Conservation (phyloP, 495 filamentous ascomycete species). For the Extremus antarcticus region DNA sequence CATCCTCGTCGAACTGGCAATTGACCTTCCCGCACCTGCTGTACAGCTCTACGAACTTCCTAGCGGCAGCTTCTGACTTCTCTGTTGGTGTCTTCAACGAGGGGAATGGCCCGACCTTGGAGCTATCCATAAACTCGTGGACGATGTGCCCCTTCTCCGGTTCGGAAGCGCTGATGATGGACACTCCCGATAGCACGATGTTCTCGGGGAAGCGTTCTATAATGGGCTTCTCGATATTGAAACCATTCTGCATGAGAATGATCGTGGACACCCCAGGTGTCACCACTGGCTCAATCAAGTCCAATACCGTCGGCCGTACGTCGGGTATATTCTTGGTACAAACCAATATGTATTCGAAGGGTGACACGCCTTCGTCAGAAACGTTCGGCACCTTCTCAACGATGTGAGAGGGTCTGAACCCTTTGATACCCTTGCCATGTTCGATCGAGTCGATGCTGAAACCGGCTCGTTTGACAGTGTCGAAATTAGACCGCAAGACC, state of each 20-base stretch:
- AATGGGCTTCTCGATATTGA: conserved; percentile 51
- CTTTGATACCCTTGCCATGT: conserved; percentile 22
- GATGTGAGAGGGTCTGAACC: conserved; percentile 19
- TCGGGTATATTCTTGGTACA: conserved; percentile 48
- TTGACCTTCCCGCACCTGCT: conserved; percentile 23
- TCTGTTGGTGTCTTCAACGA: conserved; percentile 13
- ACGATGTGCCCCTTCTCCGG: conserved; percentile 29
- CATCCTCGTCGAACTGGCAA: conserved; percentile 16
- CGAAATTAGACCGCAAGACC: conserved; percentile 28
- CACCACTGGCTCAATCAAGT: conserved; percentile 43
- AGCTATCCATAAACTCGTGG: conserved; percentile 24
- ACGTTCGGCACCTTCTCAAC: conserved; percentile 32
- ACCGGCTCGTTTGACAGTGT: conserved; percentile 20
- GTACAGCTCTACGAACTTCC: conserved; percentile 26
- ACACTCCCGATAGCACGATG: conserved; percentile 42
- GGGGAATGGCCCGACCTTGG: conserved; percentile 25
- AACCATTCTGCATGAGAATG: conserved; percentile 51
- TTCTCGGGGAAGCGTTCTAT: conserved; percentile 40
- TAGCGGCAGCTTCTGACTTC: conserved; percentile 7
- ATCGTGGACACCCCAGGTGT: conserved; percentile 40
- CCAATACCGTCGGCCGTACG: conserved; percentile 33
- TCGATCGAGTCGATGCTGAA: conserved; percentile 28
- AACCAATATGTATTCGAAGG: conserved; percentile 50
- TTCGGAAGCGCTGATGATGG: conserved; percentile 42
- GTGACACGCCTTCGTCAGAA: conserved; percentile 14